phyloP scores from a whole-genome alignment of 768 basidiomycete genomes.

The Phanerochaete carnosa region DNA sequence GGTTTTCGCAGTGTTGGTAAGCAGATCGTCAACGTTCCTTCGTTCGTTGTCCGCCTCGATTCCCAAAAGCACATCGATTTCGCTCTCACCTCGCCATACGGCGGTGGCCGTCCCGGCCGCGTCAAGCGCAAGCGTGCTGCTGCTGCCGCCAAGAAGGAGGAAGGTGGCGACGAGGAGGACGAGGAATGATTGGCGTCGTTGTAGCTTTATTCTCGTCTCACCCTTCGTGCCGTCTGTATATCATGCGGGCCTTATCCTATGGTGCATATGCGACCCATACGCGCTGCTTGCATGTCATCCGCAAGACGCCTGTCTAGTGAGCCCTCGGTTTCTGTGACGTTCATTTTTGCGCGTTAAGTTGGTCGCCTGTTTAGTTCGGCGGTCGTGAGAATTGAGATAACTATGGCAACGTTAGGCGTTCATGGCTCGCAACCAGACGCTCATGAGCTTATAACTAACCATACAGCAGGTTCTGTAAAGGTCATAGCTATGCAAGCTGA shows the following conservation, averaged over 20 bases:
- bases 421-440: not conserved
- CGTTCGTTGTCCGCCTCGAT: constrained; percentile 96
- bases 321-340: not conserved
- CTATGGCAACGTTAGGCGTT: not conserved
- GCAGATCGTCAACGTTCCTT: constrained; percentile 96
- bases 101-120: constrained; percentile 86
- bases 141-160: constrained; percentile 83
- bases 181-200: constrained; percentile 21
- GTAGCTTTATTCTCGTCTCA: constrained; percentile 1
- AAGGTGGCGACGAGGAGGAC: constrained; percentile 60
- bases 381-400: not conserved
- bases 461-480: no score
- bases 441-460: not conserved
- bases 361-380: not conserved
- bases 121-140: constrained; percentile 89
- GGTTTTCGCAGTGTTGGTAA: constrained; percentile 77
- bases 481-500: no score
- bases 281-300: not conserved
- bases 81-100: constrained; percentile 93
- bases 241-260: constrained; percentile 8
- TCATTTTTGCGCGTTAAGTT: not conserved
- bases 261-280: constrained; percentile 2
- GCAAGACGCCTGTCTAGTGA: not conserved
- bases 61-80: constrained; percentile 99
- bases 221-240: constrained; percentile 3